A percentile compares a stretch with the other conserved stretches of the same genome.
phyloP scores from a whole-genome alignment of 2,329 filamentous ascomycete species.

The Penicillium italicum region DNA sequence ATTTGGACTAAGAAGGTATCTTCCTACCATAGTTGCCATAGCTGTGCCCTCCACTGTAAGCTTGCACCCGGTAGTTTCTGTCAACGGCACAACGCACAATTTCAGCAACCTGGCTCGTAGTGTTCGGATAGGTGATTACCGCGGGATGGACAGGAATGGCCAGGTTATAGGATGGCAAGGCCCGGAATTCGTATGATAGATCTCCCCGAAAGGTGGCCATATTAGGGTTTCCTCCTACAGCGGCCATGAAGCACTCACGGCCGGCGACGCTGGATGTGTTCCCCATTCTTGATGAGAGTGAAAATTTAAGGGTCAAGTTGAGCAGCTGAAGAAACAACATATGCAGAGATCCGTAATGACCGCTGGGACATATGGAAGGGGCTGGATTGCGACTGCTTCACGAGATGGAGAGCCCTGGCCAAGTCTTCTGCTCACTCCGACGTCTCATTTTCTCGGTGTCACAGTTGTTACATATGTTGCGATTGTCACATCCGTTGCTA shows the following conservation, averaged over 20 bases:
- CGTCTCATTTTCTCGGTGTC: background rate
- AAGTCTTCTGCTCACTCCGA: background rate
- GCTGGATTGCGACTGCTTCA: background rate
- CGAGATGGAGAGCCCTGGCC: background rate
- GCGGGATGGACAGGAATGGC: slow-evolving; percentile 22
- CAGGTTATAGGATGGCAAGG: slow-evolving; percentile 25
- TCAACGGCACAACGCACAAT: slow-evolving; percentile 20
- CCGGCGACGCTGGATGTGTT: slow-evolving; percentile 14
- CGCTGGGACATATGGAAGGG: background rate
- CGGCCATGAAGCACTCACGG: slow-evolving; percentile 22
- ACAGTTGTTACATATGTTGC: background rate
- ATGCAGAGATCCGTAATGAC: background rate
- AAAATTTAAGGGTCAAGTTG: background rate
- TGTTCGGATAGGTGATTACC: slow-evolving; percentile 19
- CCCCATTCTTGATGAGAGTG: slow-evolving; percentile 13
- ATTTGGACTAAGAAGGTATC: background rate
- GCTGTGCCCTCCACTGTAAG: slow-evolving; percentile 24
- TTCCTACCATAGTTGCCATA: slow-evolving; percentile 43
- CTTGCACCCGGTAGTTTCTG: slow-evolving; percentile 18
- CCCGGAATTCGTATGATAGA: slow-evolving; percentile 14
- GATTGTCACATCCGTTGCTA: background rate
- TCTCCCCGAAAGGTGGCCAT: slow-evolving; percentile 21
- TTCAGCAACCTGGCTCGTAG: slow-evolving; percentile 13
- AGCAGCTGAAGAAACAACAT: background rate
- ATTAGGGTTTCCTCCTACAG: slow-evolving; percentile 16